phyloP scores from a whole-genome alignment of 2,329 filamentous ascomycete genomes.

The Hypoxylon sp. region DNA sequence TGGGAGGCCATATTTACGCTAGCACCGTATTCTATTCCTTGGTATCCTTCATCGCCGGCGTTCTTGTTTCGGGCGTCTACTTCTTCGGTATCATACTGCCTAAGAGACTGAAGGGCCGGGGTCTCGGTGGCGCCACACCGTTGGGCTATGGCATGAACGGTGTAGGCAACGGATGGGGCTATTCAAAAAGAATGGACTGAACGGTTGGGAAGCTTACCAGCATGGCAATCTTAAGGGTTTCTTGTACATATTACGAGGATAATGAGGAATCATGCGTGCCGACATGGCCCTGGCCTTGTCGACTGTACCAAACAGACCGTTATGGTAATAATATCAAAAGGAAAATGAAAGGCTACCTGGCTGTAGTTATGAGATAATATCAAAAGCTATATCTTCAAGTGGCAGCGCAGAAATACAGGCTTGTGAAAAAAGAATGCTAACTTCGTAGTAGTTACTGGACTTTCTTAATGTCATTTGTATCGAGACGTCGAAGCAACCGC shows the following conservation, averaged over 20 bases:
- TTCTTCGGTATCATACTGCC: constrained; percentile 73
- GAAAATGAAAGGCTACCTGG: constrained; percentile 25
- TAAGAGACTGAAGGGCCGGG: constrained; percentile 62
- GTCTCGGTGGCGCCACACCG: constrained; percentile 69
- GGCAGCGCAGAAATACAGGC: neutral
- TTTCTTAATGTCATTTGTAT: constrained; percentile 56
- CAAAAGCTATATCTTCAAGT: neutral
- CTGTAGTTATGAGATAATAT: constrained; percentile 23
- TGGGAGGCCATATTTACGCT: constrained; percentile 73
- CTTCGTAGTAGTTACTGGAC: constrained; percentile 50
- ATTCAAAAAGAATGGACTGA: constrained; percentile 66
- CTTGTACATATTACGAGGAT: constrained; percentile 36
- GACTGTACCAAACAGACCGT: constrained; percentile 42
- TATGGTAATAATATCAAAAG: constrained; percentile 32
- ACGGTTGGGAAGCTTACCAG: constrained; percentile 7
- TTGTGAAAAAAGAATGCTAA: neutral
- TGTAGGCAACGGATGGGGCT: constrained; percentile 72
- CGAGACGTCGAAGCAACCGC: constrained; percentile 62
- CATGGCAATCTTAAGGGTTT: neutral
- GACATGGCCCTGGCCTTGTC: constrained; percentile 5
- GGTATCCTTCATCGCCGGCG: constrained; percentile 69
- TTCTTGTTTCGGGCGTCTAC: constrained; percentile 67
- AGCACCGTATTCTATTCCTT: constrained; percentile 74
- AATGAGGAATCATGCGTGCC: constrained; percentile 20
- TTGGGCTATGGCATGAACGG: constrained; percentile 67